Base-by-base conservation (phyloP, 192 early-diverging fungal genomes). In the Chytriomyces sp. region DNA sequence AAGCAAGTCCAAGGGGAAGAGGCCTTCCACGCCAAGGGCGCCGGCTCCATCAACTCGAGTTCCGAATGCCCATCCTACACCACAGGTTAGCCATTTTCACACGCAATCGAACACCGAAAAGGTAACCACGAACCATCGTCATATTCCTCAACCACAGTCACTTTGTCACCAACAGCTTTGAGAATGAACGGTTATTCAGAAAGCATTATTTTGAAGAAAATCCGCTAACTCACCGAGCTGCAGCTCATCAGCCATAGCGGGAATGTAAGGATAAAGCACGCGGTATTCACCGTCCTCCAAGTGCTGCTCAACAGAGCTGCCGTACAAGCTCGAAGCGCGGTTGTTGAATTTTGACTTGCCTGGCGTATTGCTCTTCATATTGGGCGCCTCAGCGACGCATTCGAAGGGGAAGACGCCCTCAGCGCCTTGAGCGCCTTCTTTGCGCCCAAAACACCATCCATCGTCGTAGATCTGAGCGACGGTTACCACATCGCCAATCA, bases 321-420 rank as follows among this genome's bases (percentile, higher is more conserved):
- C 66, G 40, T 55, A 68, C 10, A 68, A 7, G 28, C 66, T 68
- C 6, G 66, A 68, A 12, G n/a, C 66, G 25, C 66, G 66, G 7
- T 56, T 53, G 53, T 68, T 68, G 53, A 68, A 68, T 14, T 68
- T 68, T 14, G 7, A 30, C 26, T 65, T 65, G 1, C 40, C n/a
- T 1, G 44, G 44, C 22, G 44, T 49, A 12, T 49, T 12, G 22
- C 14, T 22, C 22, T 49, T 49, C 22, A 22, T 22, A 2, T 49
- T 49, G 14, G 2, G 44, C 12, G 44, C 12, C 44, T 49, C 44
- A 1, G 44, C 44, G 22, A 70, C 14, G 55, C 68, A 70, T 22
- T 52, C 54, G 28, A 59, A 30, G n/a, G 68, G 68, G 37, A 70
- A 70, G 17, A 33, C n/a, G 10, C 68, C 68, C 25, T 28, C 2